These are phyloP conservation scores for Anacardium occidentale DNA, from an alignment of 345 rosid species.

Conservation along the genomic window DNA sequence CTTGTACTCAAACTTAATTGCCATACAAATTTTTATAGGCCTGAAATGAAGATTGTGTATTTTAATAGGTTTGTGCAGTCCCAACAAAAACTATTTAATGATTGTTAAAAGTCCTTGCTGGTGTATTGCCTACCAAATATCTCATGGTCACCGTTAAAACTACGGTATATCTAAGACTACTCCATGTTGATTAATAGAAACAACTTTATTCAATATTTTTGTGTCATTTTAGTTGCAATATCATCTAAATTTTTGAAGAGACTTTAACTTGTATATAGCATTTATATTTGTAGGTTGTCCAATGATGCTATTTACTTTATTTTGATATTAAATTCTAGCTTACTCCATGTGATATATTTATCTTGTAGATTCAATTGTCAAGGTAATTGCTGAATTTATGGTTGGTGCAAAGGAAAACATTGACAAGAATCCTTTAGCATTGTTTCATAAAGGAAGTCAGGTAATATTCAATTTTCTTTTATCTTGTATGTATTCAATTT, in stretches of 20 bases:
- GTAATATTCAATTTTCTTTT: slow-evolving; percentile 31
- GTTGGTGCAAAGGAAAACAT: slow-evolving; percentile 69
- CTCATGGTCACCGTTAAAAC: neutral
- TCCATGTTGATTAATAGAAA: neutral
- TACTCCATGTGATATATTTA: slow-evolving; percentile 1
- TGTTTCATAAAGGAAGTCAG: slow-evolving; percentile 42
- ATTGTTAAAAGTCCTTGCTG: neutral
- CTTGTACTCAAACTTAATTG: neutral
- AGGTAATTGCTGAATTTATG: slow-evolving; percentile 53
- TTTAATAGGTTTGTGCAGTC: neutral
- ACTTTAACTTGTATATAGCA: neutral
- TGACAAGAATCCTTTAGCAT: slow-evolving; percentile 41
- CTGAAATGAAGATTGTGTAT: neutral
- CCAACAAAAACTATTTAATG: neutral
- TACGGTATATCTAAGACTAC: neutral
- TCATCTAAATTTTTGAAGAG: neutral
- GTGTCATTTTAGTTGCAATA: neutral
- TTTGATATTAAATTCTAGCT: neutral
- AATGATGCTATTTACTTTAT: neutral
- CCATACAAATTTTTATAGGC: neutral
- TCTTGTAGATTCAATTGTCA: slow-evolving; percentile 49
- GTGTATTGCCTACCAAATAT: neutral
- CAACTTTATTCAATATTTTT: neutral
- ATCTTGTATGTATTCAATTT: neutral
- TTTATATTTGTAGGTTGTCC: neutral